Evolutionary conservation across 257 asterid genomes (phyloP).

Genomic region (Salvia miltiorrhiza): DNA sequence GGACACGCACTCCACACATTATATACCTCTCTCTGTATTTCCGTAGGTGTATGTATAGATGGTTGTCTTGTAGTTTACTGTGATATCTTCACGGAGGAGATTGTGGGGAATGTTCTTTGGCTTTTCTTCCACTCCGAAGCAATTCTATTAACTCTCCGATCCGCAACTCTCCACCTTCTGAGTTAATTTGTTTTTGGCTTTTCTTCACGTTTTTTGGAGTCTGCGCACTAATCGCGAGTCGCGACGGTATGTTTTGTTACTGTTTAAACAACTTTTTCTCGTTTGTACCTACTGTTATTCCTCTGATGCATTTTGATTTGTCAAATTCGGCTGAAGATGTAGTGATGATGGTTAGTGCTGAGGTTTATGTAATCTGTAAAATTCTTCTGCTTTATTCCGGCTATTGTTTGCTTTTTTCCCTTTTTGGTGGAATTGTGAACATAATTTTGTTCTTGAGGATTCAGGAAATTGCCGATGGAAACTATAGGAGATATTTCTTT

Average conservation of each 20-base stretch:
- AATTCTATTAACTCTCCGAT: conserved; percentile 39
- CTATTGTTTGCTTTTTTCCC: background rate
- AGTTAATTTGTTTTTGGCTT: background rate
- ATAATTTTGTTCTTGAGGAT: conserved; percentile 13
- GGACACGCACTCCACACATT: conserved; percentile 25
- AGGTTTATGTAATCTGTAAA: background rate
- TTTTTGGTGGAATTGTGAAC: background rate
- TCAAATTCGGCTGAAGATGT: background rate
- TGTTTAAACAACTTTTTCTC: background rate
- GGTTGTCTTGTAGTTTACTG: conserved; percentile 27
- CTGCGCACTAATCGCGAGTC: background rate
- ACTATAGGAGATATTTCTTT: background rate
- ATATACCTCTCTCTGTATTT: conserved; percentile 10
- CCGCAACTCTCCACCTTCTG: conserved; percentile 28
- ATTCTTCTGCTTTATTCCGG: background rate
- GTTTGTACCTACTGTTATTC: background rate
- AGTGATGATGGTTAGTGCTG: conserved; percentile 10
- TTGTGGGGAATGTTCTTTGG: conserved; percentile 33
- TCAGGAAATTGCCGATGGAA: background rate
- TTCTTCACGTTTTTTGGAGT: conserved; percentile 8
- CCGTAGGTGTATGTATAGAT: conserved; percentile 13
- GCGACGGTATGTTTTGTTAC: conserved; percentile 21
- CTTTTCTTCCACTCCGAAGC: conserved; percentile 33
- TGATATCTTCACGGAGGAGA: conserved; percentile 1
- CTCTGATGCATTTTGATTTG: conserved; percentile 3